Percentiles rank a stretch among this genome's conserved stretches.
These are phyloP conservation scores for Termitomyces sp. DNA, from an alignment of 768 basidiomycete species.

Conservation along the genomic window DNA sequence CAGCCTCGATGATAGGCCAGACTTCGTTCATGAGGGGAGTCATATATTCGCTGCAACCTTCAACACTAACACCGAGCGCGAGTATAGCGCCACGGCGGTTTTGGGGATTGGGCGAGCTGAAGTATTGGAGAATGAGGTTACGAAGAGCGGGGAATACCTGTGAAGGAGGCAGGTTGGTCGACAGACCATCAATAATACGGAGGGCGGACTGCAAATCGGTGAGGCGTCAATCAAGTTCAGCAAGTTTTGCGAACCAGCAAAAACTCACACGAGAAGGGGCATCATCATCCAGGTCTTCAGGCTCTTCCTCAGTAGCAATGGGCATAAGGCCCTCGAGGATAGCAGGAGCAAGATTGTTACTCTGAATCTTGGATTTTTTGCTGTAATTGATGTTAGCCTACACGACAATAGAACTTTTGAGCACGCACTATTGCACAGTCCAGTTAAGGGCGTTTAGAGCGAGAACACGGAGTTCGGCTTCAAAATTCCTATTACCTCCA, in stretches of 20 bases:
- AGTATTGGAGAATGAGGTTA: constrained; percentile 76
- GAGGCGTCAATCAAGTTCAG: not conserved
- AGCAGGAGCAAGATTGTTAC: constrained; percentile 71
- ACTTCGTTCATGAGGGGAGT: constrained; percentile 86
- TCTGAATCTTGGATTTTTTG: constrained; percentile 95
- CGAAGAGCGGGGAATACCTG: constrained; percentile 96
- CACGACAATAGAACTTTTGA: not conserved
- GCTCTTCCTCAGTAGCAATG: constrained; percentile 89
- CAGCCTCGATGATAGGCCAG: constrained; percentile 91
- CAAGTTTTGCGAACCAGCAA: not conserved
- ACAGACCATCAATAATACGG: constrained; percentile 88
- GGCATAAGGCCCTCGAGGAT: constrained; percentile 93
- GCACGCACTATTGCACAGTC: constrained; percentile 89
- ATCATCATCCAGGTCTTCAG: constrained; percentile 90
- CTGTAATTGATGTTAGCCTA: constrained; percentile 31
- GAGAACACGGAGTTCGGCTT: constrained; percentile 79
- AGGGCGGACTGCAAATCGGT: constrained; percentile 64
- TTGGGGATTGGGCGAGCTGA: constrained; percentile 70
- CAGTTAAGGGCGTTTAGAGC: constrained; percentile 92
- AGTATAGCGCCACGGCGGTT: constrained; percentile 91
- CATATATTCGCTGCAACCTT: constrained; percentile 98
- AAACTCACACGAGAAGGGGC: constrained; percentile 79
- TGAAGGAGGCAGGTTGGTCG: constrained; percentile 86
- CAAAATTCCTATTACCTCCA: constrained; percentile 72
- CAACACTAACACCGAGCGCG: constrained; percentile 91